Base-by-base conservation (phyloP, 768 basidiomycete genomes). In the Trametes sanguinea region DNA sequence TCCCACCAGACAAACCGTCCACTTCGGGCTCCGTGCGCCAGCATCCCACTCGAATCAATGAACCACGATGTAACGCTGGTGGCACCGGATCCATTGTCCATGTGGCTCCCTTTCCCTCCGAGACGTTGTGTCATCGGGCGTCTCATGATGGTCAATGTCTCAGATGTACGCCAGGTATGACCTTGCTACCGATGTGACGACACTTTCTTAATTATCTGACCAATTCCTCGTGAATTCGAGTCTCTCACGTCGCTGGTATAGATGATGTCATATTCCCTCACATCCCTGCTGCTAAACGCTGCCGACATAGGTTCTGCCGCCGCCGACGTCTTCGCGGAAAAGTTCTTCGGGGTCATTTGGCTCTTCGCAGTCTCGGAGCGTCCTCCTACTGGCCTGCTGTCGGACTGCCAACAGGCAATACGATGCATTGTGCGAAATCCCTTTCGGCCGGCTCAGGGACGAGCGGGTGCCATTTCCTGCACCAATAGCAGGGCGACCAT, bases 221-320 rank as follows among this genome's bases (percentile, higher is more conserved):
- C n/a, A n/a, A n/a, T n/a, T n/a, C n/a, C n/a, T n/a, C n/a, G n/a
- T n/a, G n/a, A n/a, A n/a, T n/a, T n/a, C n/a, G n/a, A n/a, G n/a
- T n/a, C n/a, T n/a, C 39, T 39, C 39, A 7, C 13, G 39, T 1
- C 8, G 13, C 13, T 39, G 39, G 47, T 30, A 30, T 42, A 27
- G 2, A 44, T 61, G 60, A 61, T 55, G 54, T 61, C 47, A 61
- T 35, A 7, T 13, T 9, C 46, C 3, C 5, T 22, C 22, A 22
- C 22, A 22, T 16, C 5, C 17, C 39, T 42, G 9, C 29, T 22
- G 50, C 48, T 35, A 9, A 50, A 43, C 10, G 7, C 40, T 30
- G 5, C 47, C 52, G 46, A 54, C 53, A 11, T 10, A 16, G 11
- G 30, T 51, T 51, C 44, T 43, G 2, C 17, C 14, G 27, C 27